Evolutionary conservation across 202 grass and related monocot genomes (phyloP), one percentile per base, ranked within the genome.

Genomic region (Brachypodium distachyon): DNA sequence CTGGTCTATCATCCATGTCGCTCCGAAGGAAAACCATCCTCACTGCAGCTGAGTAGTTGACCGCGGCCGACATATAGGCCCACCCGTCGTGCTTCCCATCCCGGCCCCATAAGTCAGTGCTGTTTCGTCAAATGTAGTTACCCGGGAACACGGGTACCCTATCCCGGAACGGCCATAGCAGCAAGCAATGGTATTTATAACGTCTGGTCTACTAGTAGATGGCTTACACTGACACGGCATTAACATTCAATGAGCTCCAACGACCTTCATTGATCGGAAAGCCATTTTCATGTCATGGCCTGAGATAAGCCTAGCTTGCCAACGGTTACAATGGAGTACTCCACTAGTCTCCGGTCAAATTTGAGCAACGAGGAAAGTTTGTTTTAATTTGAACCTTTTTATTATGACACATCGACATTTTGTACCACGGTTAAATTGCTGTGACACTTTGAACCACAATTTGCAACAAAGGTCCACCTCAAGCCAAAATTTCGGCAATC

Each of bases 231-330:
- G 62, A 67, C 84, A 70, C 77, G 63, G 71, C 54, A 53, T 70
- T 55, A 55, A 37, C 62, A 38, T 77, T 81, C 46, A 81, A 63
- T 76, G 71, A 23, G 18, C 70, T 54, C 53, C 77, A 76, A 47
- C 70, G 53, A 69, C 76, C 63, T 86, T 62, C 77, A 46, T 62
- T 51, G 44, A 62, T n/a, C n/a, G n/a, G n/a, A 76, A 77, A 81
- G 71, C 17, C 43, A 70, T 11, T 51, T 67, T 29, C 69, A 75
- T 25, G 73, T 26, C 68, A 80, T 80, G 70, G 52, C 53, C 26
- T 61, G 53, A 47, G 52, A 6, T 17, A 23, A 52, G 63, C 72
- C 27, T n/a, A 10, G 58, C 82, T n/a, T 14, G 58, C 82, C 38
- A 74, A 46, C 60, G 60, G 59, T 14, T 36, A 26, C 8, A 32